phyloP scores from a whole-genome alignment of 139 green algal species.

The Trebouxia sp. region DNA sequence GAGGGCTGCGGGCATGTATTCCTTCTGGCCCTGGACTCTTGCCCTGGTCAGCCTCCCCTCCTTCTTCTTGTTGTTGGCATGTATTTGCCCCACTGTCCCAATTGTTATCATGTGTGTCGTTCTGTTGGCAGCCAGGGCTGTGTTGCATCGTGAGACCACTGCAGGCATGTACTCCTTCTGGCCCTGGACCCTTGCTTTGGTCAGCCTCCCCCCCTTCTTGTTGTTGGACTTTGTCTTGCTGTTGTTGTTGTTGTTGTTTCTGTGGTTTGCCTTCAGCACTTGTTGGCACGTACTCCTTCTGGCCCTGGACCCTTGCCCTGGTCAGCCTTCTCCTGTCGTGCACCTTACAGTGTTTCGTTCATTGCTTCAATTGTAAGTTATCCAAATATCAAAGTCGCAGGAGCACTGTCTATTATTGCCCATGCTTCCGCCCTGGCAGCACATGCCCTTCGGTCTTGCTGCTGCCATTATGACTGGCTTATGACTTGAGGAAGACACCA shows the following conservation, averaged over 20 bases:
- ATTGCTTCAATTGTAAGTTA: too few relatives aligned
- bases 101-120: too few relatives aligned
- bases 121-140: not conserved
- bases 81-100: too few relatives aligned
- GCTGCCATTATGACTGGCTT: too few relatives aligned
- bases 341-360: too few relatives aligned
- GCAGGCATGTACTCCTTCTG: slow-evolving; percentile 34
- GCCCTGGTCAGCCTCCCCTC: slow-evolving; percentile 10
- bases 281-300: not conserved
- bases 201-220: not conserved
- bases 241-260: not conserved
- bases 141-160: slow-evolving; percentile 52
- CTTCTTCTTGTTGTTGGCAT: too few relatives aligned
- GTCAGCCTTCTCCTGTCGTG: not conserved
- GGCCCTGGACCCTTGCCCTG: slow-evolving; percentile 35
- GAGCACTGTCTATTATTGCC: too few relatives aligned
- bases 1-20: slow-evolving; percentile 37
- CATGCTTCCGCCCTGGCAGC: too few relatives aligned
- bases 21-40: slow-evolving; percentile 30
- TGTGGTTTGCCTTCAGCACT: not conserved
- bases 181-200: slow-evolving; percentile 34
- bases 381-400: too few relatives aligned
- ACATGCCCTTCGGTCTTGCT: too few relatives aligned
- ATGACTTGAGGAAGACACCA: too few relatives aligned
- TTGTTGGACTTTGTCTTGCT: too few relatives aligned